phyloP scores from a whole-genome alignment of 2,329 filamentous ascomycete genomes.

The Neopestalotiopsis sp. region DNA sequence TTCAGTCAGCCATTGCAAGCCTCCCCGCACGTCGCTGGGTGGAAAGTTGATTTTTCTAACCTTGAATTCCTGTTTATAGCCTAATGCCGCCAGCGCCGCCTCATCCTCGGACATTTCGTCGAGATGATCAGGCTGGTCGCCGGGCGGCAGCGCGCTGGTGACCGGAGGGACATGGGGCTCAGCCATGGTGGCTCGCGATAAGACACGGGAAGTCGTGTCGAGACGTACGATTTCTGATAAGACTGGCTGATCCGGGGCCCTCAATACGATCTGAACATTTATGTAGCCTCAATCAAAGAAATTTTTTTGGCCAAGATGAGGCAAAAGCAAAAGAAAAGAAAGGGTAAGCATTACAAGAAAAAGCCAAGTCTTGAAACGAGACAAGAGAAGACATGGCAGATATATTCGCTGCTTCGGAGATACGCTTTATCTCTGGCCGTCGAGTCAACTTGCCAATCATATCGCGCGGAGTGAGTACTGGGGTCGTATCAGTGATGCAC shows the following conservation, averaged over 20 bases:
- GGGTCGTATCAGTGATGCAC: constrained; percentile 15
- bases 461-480: background rate
- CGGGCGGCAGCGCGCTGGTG: constrained; percentile 33
- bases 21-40: background rate
- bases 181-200: constrained; percentile 11
- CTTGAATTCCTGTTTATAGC: constrained; percentile 58
- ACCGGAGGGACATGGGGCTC: constrained; percentile 27
- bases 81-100: constrained; percentile 65
- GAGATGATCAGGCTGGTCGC: constrained; percentile 33
- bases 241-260: background rate
- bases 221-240: background rate
- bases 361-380: background rate
- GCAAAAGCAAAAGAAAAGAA: background rate
- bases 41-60: background rate
- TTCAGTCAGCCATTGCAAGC: background rate
- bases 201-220: background rate
- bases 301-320: background rate
- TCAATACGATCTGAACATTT: background rate
- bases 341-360: background rate
- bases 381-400: background rate
- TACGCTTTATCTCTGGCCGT: constrained; percentile 9
- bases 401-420: background rate
- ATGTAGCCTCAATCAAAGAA: background rate
- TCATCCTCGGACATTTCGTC: constrained; percentile 54
- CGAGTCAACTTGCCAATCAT: constrained; percentile 3